phyloP scores from a whole-genome alignment of 208 protist genomes.

The Vickermania ingenoplastis region DNA sequence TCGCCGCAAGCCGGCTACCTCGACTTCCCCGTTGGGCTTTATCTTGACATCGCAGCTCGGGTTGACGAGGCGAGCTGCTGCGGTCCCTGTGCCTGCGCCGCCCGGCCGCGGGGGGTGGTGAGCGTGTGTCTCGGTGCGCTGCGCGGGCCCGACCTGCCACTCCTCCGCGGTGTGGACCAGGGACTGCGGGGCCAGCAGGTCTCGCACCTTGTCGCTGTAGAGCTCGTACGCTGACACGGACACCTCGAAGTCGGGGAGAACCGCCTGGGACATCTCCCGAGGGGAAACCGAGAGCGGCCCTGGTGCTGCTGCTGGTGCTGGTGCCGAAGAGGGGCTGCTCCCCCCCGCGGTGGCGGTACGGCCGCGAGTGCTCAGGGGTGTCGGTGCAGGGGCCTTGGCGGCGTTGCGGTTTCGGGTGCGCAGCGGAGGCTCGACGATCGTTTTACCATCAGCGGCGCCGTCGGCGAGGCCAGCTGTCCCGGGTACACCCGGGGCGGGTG shows the following conservation, averaged over 20 bases:
- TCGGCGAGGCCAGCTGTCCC: no score
- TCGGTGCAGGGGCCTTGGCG: no score
- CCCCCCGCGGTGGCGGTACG: no score
- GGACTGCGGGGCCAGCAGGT: slow-evolving; percentile 24
- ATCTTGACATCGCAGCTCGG: slow-evolving; percentile 14
- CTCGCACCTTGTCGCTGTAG: slow-evolving; percentile 45
- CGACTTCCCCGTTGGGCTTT: slow-evolving; percentile 6
- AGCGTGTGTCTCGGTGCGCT: not conserved
- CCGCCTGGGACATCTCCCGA: not conserved
- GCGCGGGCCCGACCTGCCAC: not conserved
- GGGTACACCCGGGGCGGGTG: no score
- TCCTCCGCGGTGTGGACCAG: slow-evolving; percentile 6
- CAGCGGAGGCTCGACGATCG: no score
- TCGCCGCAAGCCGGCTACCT: slow-evolving; percentile 16
- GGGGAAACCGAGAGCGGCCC: not conserved
- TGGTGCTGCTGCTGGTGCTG: not conserved
- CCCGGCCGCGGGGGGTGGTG: not conserved
- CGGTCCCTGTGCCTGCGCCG: no score
- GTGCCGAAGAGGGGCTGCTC: no score
- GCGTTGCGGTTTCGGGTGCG: no score
- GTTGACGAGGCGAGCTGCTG: slow-evolving; percentile 5
- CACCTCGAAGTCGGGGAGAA: not conserved
- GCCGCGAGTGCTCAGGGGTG: no score
- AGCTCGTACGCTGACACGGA: slow-evolving; percentile 22
- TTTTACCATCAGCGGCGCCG: no score